Conservation (phyloP, 345 rosid species). For the Mercurialis annua region DNA sequence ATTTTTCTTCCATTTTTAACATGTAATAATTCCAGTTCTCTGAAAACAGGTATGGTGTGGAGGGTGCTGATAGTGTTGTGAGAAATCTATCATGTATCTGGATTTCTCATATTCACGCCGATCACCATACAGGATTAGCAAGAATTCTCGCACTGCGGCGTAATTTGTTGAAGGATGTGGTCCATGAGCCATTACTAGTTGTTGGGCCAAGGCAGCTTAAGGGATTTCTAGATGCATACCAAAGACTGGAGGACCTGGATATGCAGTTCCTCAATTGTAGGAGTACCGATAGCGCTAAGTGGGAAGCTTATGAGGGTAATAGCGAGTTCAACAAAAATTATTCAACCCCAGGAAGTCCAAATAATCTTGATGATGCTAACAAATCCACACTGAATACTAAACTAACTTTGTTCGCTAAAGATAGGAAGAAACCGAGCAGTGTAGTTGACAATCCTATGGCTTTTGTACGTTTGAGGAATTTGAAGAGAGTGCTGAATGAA, state of each 20-base stretch:
- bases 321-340: slow-evolving; percentile 23
- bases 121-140: slow-evolving; percentile 87
- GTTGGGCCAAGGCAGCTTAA: slow-evolving; percentile 76
- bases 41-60: slow-evolving; percentile 59
- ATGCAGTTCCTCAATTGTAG: slow-evolving; percentile 87
- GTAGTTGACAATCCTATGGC: slow-evolving; percentile 40
- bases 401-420: slow-evolving; percentile 53
- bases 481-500: slow-evolving; percentile 57
- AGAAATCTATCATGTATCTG: slow-evolving; percentile 68
- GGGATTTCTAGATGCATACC: slow-evolving; percentile 79
- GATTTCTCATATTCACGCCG: slow-evolving; percentile 98
- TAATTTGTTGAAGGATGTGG: slow-evolving; percentile 53
- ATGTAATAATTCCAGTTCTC: neutral
- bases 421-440: slow-evolving; percentile 53
- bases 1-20: neutral
- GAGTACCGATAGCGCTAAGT: slow-evolving; percentile 58
- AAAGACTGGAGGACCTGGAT: slow-evolving; percentile 85
- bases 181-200: slow-evolving; percentile 77
- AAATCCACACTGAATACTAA: slow-evolving; percentile 19
- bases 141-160: slow-evolving; percentile 79
- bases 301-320: slow-evolving; percentile 46
- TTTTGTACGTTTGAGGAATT: slow-evolving; percentile 43
- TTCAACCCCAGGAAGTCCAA: slow-evolving; percentile 28
- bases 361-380: slow-evolving; percentile 7
- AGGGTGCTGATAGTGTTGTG: slow-evolving; percentile 68